Evolutionary conservation across 345 rosid genomes (phyloP), one percentile per base, ranked within the genome.

Genomic region (Microcos paniculata): DNA sequence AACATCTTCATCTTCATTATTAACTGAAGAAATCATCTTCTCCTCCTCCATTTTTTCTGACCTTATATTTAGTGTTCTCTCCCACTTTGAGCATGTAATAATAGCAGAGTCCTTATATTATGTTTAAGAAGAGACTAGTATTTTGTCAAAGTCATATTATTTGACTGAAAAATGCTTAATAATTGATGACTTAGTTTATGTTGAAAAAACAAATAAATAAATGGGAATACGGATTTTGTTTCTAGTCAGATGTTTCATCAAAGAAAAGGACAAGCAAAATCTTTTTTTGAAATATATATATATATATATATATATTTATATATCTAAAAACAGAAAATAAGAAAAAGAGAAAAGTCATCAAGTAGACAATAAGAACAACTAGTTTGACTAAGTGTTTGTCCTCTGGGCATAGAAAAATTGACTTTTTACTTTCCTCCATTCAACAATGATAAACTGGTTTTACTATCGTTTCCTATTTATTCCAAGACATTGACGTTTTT

Each of bases 31-130:
- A 18, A 71, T n/a, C 79, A 68, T 52, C 72, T 72, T 79, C 61
- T 61, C 77, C 76, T 72, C 71, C 80, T 86, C 89, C 83, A 77
- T 79, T 59, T 66, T 35, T 55, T 61, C 23, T 55, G 8, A 24
- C 24, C 38, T 4, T 7, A 14, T 15, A 10, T 21, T 53, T 53
- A 19, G 38, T 45, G 21, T 46, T n/a, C 10, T 42, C 3, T 23
- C 2, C 23, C 62, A 28, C 31, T 75, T 38, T 31, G n/a, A 73
- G 59, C 15, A 48, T n/a, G 31, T 19, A 11, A 63, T 19, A 11
- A 63, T 13, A 5, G 30, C 15, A 31, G 0, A 23, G 15, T 0
- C 19, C 62, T n/a, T 48, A 73, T 73, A 43, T 19, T n/a, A 24
- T 24, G 38, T 42, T 15, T 62, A 19, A 23, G 51, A 40, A 4